A percentile compares a stretch with the other conserved stretches of the same genome.
These are phyloP conservation scores for Microstegium vimineum DNA, from an alignment of 176 grass and related monocot species.

Conservation along the genomic window DNA sequence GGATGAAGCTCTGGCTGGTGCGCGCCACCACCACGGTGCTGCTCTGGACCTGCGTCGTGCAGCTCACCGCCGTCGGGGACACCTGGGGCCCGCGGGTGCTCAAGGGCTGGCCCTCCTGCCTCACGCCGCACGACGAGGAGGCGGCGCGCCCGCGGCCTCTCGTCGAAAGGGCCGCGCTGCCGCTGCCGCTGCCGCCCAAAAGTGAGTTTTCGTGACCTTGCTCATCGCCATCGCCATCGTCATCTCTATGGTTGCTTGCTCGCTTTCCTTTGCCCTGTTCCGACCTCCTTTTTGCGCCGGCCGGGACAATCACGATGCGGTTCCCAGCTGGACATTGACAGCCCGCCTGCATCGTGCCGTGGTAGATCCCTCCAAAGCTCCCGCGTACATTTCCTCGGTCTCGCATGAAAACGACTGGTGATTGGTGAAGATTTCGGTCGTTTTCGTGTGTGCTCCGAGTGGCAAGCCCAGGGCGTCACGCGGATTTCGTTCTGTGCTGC, in stretches of 20 bases:
- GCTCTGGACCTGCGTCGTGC: slow-evolving; percentile 76
- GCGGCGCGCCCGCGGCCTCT: slow-evolving; percentile 1
- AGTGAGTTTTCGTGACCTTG: slow-evolving; percentile 44
- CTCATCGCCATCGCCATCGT: not conserved
- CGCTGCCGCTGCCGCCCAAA: slow-evolving; percentile 49
- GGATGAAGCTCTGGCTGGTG: slow-evolving; percentile 72
- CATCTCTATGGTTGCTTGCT: not conserved
- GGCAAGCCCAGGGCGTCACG: not conserved
- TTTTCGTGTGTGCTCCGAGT: not conserved
- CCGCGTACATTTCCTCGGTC: not conserved
- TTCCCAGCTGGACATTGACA: slow-evolving; percentile 34
- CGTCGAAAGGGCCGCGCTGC: slow-evolving; percentile 39
- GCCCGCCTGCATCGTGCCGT: slow-evolving; percentile 17
- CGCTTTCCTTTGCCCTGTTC: slow-evolving; percentile 10
- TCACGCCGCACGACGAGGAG: slow-evolving; percentile 40
- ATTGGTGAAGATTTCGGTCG: slow-evolving; percentile 24
- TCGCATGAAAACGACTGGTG: slow-evolving; percentile 3
- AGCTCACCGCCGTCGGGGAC: slow-evolving; percentile 68
- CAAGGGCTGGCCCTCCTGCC: slow-evolving; percentile 70
- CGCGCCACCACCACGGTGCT: slow-evolving; percentile 55
- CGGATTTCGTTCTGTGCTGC: not conserved
- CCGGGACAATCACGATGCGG: not conserved
- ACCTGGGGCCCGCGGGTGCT: slow-evolving; percentile 73
- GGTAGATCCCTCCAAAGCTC: slow-evolving; percentile 23
- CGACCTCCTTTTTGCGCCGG: not conserved